Evolutionary conservation across 2,329 filamentous ascomycete species (phyloP).

Genomic region (Cladophialophora immunda): DNA sequence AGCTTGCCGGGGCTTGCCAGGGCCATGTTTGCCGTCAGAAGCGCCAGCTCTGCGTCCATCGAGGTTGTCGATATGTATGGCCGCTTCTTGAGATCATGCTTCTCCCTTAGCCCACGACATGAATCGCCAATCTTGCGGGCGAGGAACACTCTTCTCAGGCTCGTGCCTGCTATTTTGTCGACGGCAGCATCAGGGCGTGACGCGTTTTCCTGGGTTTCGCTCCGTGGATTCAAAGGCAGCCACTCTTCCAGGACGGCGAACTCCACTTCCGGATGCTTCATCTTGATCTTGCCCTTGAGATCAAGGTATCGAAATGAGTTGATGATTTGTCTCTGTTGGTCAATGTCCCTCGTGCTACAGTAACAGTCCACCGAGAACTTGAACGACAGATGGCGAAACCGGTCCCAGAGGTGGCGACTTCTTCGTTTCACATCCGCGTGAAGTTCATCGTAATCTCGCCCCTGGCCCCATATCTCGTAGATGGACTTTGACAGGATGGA

Average conservation of each 20-base stretch:
- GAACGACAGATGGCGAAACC: constrained; percentile 74
- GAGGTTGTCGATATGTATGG: constrained; percentile 94
- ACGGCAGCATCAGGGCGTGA: not conserved
- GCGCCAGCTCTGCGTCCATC: constrained; percentile 93
- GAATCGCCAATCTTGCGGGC: constrained; percentile 75
- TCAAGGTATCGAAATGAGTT: constrained; percentile 80
- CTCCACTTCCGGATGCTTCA: constrained; percentile 76
- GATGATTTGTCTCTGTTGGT: constrained; percentile 76
- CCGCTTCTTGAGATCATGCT: constrained; percentile 90
- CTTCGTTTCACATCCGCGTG: constrained; percentile 69
- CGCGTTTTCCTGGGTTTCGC: constrained; percentile 60
- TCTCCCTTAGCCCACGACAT: constrained; percentile 71
- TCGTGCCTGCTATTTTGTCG: constrained; percentile 56
- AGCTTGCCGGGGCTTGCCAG: constrained; percentile 82
- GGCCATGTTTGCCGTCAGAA: constrained; percentile 91
- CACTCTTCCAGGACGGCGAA: constrained; percentile 89
- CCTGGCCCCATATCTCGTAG: constrained; percentile 87
- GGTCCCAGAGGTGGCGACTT: constrained; percentile 71
- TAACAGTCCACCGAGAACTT: constrained; percentile 87
- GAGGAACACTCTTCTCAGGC: constrained; percentile 67
- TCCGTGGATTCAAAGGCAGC: constrained; percentile 75
- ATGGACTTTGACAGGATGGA: constrained; percentile 84
- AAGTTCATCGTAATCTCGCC: constrained; percentile 68
- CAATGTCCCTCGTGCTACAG: constrained; percentile 72
- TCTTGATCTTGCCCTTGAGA: constrained; percentile 79